These are phyloP conservation scores for Rhodotorula sp. DNA, from an alignment of 1,284 basidiomycete genomes.

Conservation along the genomic window DNA sequence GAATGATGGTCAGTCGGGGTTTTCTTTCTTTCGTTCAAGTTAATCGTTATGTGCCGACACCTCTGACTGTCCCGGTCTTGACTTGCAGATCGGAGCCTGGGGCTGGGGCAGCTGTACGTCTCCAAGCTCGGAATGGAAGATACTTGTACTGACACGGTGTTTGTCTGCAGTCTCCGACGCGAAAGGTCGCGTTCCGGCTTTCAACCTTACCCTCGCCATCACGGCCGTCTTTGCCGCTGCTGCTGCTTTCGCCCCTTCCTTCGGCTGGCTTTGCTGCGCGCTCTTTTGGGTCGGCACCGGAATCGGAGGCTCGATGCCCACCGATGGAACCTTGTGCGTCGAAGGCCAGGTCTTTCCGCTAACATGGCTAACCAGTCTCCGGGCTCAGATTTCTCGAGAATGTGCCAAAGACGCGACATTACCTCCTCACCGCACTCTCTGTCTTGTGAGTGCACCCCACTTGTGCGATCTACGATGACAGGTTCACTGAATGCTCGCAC, in stretches of 20 bases:
- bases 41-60: too few relatives aligned
- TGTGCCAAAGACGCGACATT: conserved; percentile 84
- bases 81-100: conserved; percentile 38
- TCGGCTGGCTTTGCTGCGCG: conserved; percentile 67
- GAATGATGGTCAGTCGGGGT: conserved; percentile 69
- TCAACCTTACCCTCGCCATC: conserved; percentile 87
- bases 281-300: conserved; percentile 88
- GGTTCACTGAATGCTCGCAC: neutral
- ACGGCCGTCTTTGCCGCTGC: conserved; percentile 85
- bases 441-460: conserved; percentile 60
- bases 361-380: neutral
- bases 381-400: conserved; percentile 70
- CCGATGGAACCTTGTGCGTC: conserved; percentile 76
- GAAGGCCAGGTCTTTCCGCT: neutral
- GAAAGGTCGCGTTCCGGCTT: conserved; percentile 75
- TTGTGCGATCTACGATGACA: conserved; percentile 3
- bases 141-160: neutral
- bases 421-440: conserved; percentile 89
- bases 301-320: conserved; percentile 81
- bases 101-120: conserved; percentile 81
- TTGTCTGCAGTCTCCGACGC: conserved; percentile 54
- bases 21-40: neutral
- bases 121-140: conserved; percentile 2
- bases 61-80: neutral
- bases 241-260: conserved; percentile 72